A percentile compares a stretch with the other conserved stretches of the same genome.
Evolutionary conservation across 2,329 filamentous ascomycete species (phyloP).

Genomic region (Alternaria ethzedia): DNA sequence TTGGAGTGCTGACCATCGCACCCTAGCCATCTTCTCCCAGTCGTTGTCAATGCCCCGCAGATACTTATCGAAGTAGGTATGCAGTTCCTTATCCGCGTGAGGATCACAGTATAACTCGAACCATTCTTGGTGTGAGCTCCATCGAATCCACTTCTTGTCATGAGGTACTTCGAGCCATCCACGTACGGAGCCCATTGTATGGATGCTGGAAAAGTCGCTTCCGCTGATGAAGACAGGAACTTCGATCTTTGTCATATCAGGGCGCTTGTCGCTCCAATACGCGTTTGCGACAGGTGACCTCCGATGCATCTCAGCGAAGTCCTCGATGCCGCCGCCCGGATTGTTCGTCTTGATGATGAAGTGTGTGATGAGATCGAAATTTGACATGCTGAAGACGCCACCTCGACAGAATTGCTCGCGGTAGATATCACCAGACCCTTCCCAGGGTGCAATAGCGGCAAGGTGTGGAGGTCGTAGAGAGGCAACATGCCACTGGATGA

Average conservation of each 20-base stretch:
- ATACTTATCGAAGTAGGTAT: conserved; percentile 56
- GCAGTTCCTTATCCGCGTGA: conserved; percentile 13
- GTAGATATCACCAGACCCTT: conserved; percentile 46
- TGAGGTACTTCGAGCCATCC: conserved; percentile 6
- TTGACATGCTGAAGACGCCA: conserved; percentile 11
- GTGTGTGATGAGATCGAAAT: conserved; percentile 4
- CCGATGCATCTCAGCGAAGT: conserved; percentile 3
- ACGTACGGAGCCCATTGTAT: conserved; percentile 19
- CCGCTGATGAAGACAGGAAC: conserved; percentile 18
- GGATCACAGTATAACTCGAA: conserved; percentile 19
- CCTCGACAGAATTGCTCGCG: conserved; percentile 16
- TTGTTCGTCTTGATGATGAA: conserved; percentile 10
- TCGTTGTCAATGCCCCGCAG: conserved; percentile 53
- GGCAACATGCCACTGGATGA: conserved; percentile 52
- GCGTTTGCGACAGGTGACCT: conserved; percentile 6
- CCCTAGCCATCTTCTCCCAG: conserved; percentile 56
- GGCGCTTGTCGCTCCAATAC: conserved; percentile 20
- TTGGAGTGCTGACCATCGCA: conserved; percentile 51
- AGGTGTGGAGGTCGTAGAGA: conserved; percentile 51
- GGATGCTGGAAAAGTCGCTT: conserved; percentile 15
- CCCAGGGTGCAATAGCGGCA: conserved; percentile 54
- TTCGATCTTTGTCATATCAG: conserved; percentile 16
- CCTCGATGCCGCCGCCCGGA: conserved; percentile 3
- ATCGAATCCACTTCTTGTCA: conserved; percentile 10
- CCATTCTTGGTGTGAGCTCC: conserved; percentile 22